These are phyloP conservation scores for Discostella stelligera DNA, from an alignment of 352 stramenopile genomes.

Conservation along the genomic window DNA sequence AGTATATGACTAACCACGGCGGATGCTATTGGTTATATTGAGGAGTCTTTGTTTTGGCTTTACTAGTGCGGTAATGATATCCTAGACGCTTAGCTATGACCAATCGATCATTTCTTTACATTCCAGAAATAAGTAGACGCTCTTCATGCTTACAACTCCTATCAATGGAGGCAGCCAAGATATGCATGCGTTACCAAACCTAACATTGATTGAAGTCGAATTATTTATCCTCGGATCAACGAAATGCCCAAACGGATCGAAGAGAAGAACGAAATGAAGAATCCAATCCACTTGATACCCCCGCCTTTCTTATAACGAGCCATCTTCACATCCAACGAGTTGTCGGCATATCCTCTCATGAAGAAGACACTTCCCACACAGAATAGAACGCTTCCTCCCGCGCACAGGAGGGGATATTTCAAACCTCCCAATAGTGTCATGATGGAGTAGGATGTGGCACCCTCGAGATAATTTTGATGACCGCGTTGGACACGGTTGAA, in stretches of 20 bases:
- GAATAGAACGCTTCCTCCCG: slow-evolving; percentile 49
- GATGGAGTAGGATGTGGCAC: slow-evolving; percentile 19
- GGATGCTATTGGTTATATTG: background rate
- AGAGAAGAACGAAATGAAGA: slow-evolving; percentile 50
- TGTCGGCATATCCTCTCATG: slow-evolving; percentile 66
- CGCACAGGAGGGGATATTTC: slow-evolving; percentile 36
- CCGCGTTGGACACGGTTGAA: slow-evolving; percentile 80
- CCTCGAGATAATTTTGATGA: slow-evolving; percentile 75
- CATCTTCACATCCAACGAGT: slow-evolving; percentile 54
- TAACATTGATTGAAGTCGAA: too few relatives aligned
- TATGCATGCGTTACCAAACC: background rate
- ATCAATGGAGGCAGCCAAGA: background rate
- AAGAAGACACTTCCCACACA: slow-evolving; percentile 61
- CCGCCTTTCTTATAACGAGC: slow-evolving; percentile 72
- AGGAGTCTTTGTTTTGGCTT: background rate
- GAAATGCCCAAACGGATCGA: slow-evolving; percentile 23
- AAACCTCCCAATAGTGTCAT: slow-evolving; percentile 68
- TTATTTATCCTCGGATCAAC: slow-evolving; percentile 16
- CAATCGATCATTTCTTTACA: background rate
- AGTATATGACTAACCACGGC: slow-evolving; percentile 19
- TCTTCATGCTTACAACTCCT: background rate
- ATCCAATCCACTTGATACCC: slow-evolving; percentile 69
- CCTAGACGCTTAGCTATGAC: background rate
- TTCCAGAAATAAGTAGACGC: background rate
- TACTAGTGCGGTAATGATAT: background rate